These are phyloP conservation scores for Penicillium odoratum DNA, from an alignment of 495 filamentous ascomycete species.

Conservation along the genomic window DNA sequence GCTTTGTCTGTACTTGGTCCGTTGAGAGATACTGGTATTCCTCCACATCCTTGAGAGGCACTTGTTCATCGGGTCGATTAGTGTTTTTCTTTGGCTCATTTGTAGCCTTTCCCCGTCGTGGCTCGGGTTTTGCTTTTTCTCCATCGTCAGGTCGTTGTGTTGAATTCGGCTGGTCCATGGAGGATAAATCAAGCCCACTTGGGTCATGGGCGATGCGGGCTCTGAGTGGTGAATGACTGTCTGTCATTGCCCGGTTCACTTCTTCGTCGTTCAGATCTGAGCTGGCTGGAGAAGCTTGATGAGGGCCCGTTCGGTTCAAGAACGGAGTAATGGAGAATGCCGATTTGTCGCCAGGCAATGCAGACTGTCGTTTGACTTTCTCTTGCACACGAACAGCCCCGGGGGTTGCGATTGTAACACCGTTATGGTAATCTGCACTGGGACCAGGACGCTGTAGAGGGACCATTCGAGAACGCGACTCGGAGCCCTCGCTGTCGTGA, in stretches of 20 bases:
- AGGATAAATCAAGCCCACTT: background rate
- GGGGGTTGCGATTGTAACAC: constrained; percentile 64
- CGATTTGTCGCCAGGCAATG: constrained; percentile 76
- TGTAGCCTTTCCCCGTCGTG: constrained; percentile 6
- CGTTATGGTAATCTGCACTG: constrained; percentile 43
- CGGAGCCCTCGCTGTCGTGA: constrained; percentile 21
- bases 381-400: constrained; percentile 61
- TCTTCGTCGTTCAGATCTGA: constrained; percentile 36
- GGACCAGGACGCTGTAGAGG: constrained; percentile 43
- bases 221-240: constrained; percentile 4
- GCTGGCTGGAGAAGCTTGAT: constrained; percentile 43
- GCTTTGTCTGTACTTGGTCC: constrained; percentile 53
- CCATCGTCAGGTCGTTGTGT: background rate
- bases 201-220: constrained; percentile 4
- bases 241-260: constrained; percentile 10
- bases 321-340: constrained; percentile 92
- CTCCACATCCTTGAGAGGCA: constrained; percentile 6
- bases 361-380: constrained; percentile 50
- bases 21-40: constrained; percentile 5
- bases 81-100: constrained; percentile 11
- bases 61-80: constrained; percentile 5
- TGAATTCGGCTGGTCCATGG: background rate
- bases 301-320: constrained; percentile 71
- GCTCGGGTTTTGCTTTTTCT: constrained; percentile 7
- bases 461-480: constrained; percentile 37